Percentiles rank a stretch among this genome's conserved stretches.
Conservation (phyloP, 1,284 basidiomycete species). For the Cutaneotrichosporon daszewskae region DNA sequence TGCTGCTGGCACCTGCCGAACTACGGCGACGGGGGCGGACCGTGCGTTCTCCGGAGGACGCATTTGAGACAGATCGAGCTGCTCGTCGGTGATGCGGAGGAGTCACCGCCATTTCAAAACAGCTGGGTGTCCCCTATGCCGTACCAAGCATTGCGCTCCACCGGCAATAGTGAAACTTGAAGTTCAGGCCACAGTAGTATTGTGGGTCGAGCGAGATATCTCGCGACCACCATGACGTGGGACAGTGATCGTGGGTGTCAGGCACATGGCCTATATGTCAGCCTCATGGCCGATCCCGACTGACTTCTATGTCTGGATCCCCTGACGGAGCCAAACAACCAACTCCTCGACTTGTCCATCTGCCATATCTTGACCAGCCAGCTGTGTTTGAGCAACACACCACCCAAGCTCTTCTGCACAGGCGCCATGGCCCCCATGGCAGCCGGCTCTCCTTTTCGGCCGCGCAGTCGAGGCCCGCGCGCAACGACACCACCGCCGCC, state of each 20-base stretch:
- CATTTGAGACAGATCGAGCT: background rate
- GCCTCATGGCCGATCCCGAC: background rate
- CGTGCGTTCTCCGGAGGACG: slow-evolving; percentile 3
- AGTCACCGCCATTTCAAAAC: background rate
- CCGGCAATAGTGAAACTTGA: no score
- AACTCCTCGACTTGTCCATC: no score
- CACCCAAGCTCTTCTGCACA: background rate
- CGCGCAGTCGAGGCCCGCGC: slow-evolving; percentile 9
- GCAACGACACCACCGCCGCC: slow-evolving; percentile 8
- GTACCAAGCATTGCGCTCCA: no score
- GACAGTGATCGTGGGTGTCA: no score
- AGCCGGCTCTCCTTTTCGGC: slow-evolving; percentile 14
- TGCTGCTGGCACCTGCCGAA: background rate
- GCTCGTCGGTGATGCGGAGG: background rate
- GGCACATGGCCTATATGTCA: no score
- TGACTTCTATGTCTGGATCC: no score
- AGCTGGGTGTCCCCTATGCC: no score
- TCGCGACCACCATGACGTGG: no score
- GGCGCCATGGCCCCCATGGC: slow-evolving; percentile 14
- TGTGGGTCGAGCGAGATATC: no score
- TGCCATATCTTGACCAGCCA: background rate
- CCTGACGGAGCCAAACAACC: slow-evolving; percentile 11
- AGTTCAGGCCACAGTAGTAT: no score
- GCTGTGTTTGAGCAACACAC: no score
- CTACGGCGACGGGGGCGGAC: background rate